Conservation (phyloP, 192 early-diverging fungal species). For the Backusella liffmaniae region DNA sequence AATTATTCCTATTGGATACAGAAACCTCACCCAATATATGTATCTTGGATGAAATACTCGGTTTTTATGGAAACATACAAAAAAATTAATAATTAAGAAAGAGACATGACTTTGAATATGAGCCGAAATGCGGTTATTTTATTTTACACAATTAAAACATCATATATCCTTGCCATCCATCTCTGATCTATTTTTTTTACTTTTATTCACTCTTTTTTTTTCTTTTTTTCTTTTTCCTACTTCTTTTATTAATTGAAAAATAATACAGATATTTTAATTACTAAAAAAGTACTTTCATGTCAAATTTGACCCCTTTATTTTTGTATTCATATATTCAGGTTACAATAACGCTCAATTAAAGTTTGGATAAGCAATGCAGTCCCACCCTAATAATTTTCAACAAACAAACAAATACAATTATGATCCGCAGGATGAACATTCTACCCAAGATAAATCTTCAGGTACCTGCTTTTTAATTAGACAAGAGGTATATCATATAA, state of each 20-base stretch:
- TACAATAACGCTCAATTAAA: not conserved
- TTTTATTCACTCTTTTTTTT: not conserved
- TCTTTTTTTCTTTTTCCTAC: not conserved
- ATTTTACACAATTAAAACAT: not conserved
- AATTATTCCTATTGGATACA: no score
- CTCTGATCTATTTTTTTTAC: not conserved
- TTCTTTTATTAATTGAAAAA: not conserved
- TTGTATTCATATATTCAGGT: not conserved
- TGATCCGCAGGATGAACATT: not conserved
- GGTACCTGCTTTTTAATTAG: not conserved
- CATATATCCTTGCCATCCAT: not conserved
- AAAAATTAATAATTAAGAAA: not conserved
- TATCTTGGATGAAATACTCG: not conserved
- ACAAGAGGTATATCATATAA: not conserved
- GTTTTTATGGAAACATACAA: not conserved
- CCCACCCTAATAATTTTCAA: not conserved
- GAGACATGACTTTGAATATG: not conserved
- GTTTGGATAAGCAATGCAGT: not conserved
- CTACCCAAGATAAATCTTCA: not conserved
- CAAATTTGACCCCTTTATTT: not conserved
- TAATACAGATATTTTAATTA: not conserved
- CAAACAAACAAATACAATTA: slow-evolving; percentile 1
- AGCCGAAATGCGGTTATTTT: not conserved
- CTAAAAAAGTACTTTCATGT: slow-evolving; percentile 8
- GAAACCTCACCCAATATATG: no score